Base-by-base conservation (phyloP, 2,329 filamentous ascomycete species). In the Neoascochyta sp. region DNA sequence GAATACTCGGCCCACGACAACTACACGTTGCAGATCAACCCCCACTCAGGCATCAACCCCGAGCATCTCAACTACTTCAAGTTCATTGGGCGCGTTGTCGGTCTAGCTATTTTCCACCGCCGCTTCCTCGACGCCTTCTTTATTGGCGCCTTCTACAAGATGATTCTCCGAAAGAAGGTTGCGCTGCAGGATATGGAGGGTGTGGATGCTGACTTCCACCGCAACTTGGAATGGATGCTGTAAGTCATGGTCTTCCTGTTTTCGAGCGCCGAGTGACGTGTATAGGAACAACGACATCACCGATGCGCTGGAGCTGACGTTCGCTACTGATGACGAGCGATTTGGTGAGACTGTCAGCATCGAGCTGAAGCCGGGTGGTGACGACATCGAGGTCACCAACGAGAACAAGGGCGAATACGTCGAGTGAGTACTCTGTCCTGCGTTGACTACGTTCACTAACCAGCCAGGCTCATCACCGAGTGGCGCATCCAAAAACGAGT, bases 61-160 rank as follows among this genome's bases (percentile, higher is more conserved):
- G 92, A 98, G 68, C 92, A 98, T 78, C 73, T 98, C 55, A 96
- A 95, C 64, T 98, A 96, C 70, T 98, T 98, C 80, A 96, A 95
- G 67, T 98, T 98, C 61, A 98, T 98, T 56, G 92, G 92, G 27
- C 86, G 92, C 38, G 92, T 98, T 16, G 92, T 98, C 36, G 92
- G 92, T 39, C 67, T 98, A 50, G 90, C 92, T 39, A 98, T 98
- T 57, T 98, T 98, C 80, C 92, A 98, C 66, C 79, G 92, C 36
- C 82, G 92, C 28, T 98, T 98, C 75, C 70, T 98, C 43, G 92
- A 98, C 62, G 93, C 92, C 18, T 98, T 98, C 74, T 98, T 98
- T 66, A 96, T 98, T 59, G 92, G 92, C 27, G 92, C 92, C 16
- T 81, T 98, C 57, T 98, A 98, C 77, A 98, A 98, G 76, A 98